These are phyloP conservation scores for sorghum (Sorghum bicolor) DNA, from an alignment of 176 grass and related monocot species.

Conservation along the genomic window Sorghum_bicolor_NCBIv3 NC_012870.2:78353501-78354000, in stretches of 20 bases:
- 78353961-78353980: conserved; percentile 50
- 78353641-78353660: conserved; percentile 83
- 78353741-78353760: conserved; percentile 22
- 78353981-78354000: conserved; percentile 55
- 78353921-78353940: not conserved
- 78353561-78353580: not conserved
- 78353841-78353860: conserved; percentile 90
- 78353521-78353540: not conserved
- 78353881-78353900: conserved; percentile 15
- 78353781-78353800: conserved; percentile 81
- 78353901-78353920: conserved; percentile 6
- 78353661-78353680: conserved; percentile 40
- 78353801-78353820: conserved; percentile 67
- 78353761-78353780: conserved; percentile 87
- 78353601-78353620: conserved; percentile 60
- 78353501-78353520: not conserved
- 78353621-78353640: conserved; percentile 46
- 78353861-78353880: conserved; percentile 57
- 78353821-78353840: conserved; percentile 72
- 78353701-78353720: not conserved
- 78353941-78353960: conserved; percentile 10
- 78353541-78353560: not conserved
- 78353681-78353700: conserved; percentile 20
- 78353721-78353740: conserved; percentile 4
- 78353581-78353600: conserved; percentile 52